Base-by-base conservation (phyloP, 1,139 yeast genomes). In the Keqinozyma sinolaborantium region DNA sequence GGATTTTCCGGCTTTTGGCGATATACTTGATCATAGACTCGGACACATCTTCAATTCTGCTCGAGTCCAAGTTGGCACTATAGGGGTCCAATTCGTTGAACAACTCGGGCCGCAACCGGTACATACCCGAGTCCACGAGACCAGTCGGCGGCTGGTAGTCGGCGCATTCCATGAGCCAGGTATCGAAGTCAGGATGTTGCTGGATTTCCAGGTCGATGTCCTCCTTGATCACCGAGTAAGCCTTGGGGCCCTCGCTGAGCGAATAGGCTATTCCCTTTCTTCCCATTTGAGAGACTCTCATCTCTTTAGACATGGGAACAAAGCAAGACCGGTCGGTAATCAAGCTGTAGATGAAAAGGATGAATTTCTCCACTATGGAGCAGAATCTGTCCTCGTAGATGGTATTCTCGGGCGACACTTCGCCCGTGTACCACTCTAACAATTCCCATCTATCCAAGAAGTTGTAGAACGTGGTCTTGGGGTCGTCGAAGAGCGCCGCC, bases 391-490 rank as follows among this genome's bases (percentile, higher is more conserved):
- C 86, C 31, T 78, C 81, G 47, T 80, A 83, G 2, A 71, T 51
- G 0, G 84, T 77, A 4, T 51, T 39, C 1, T 58, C 49, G 25
- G 53, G 52, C 12, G 58, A 47, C 2, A 55, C 60, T 2, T 52
- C 58, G 12, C 70, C 69, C n/a, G 48, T 44, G 39, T 66, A 71
- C 81, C 87, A 80, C 1, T 58, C 59, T 13, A 62, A 44, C 19
- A 83, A 48, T 39, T 76, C 86, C 80, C 83, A 83, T 37, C 84
- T 61, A 32, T 75, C 78, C 29, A 80, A 54, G 33, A 80, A 61
- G 33, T 77, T 75, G 29, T 39, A 42, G 29, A 74, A 52, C 2
- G 76, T 54, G 1, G 64, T 54, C 24, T 61, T 50, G 6, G 77
- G 72, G 19, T 60, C 60, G 28, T 71, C 75, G 6, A 63, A 43